Percentiles rank a stretch among this genome's conserved stretches.
Evolutionary conservation across 176 grass and related monocot species (phyloP).

Genomic region (Oryza glaberrima): DNA sequence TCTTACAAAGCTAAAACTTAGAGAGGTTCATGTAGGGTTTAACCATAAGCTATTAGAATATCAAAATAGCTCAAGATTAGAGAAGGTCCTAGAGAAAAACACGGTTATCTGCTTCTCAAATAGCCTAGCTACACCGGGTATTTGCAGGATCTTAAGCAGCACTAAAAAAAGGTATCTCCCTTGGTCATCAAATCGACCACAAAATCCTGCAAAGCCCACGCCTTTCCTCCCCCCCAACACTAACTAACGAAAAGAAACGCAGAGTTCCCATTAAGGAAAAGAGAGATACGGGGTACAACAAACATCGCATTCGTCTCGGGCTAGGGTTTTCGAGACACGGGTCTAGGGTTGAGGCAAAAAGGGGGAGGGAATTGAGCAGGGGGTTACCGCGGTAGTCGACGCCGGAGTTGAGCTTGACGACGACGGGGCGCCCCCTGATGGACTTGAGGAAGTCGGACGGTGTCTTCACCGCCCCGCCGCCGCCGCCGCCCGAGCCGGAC

Average conservation of each 20-base stretch:
- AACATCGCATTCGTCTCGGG: background rate
- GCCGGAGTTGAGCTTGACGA: conserved; percentile 88
- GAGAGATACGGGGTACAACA: background rate
- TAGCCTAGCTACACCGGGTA: background rate
- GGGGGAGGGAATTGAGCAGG: background rate
- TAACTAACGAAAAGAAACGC: background rate
- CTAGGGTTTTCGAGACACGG: conserved; percentile 15
- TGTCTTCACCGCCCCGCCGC: conserved; percentile 56
- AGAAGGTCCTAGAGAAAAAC: background rate
- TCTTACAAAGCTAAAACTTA: background rate
- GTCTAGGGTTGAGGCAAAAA: background rate
- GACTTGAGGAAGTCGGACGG: conserved; percentile 76
- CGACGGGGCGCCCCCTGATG: conserved; percentile 72
- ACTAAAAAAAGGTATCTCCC: background rate
- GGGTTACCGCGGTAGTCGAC: conserved; percentile 67
- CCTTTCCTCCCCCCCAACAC: background rate
- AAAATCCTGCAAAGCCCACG: background rate
- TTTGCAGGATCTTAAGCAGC: background rate
- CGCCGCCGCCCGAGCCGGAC: conserved; percentile 20
- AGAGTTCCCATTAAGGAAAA: background rate
- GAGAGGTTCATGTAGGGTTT: background rate
- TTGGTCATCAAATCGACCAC: background rate
- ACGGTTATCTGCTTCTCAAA: background rate
- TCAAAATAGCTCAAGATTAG: background rate
- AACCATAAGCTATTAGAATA: background rate